Percentiles rank a stretch among this genome's conserved stretches.
These are phyloP conservation scores for Colletotrichum theobromicola DNA, from an alignment of 2,329 filamentous ascomycete species.

Conservation along the genomic window DNA sequence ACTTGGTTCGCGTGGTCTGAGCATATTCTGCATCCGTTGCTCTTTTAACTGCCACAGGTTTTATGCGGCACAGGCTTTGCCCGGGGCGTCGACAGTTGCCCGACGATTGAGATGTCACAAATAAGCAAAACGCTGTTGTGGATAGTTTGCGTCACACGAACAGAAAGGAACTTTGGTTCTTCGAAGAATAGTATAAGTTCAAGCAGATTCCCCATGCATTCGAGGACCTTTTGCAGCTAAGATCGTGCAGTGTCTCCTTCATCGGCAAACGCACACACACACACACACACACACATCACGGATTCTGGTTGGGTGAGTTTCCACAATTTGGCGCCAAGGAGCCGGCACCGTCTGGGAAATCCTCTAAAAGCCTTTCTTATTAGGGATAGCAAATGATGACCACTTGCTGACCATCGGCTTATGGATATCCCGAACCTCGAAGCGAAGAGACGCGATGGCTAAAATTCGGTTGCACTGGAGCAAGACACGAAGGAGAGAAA, in stretches of 20 bases:
- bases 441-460: neutral
- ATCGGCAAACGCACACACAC: neutral
- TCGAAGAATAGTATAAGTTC: neutral
- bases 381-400: neutral
- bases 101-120: neutral
- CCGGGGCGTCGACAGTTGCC: neutral
- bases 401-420: neutral
- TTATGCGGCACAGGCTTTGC: neutral
- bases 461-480: neutral
- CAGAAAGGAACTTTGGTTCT: neutral
- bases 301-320: neutral
- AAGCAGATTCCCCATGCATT: neutral
- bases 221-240: neutral
- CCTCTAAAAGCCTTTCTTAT: neutral
- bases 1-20: neutral
- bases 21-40: neutral
- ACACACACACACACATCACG: neutral
- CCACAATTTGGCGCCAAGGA: neutral
- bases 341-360: neutral
- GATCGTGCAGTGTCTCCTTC: neutral
- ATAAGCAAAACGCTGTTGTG: neutral
- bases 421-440: neutral
- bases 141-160: neutral
- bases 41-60: neutral
- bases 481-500: neutral